Evolutionary conservation across 371 early-diverging fungal species (phyloP), one percentile per base, ranked within the genome.

Genomic region (Lichtheimia corymbifera): DNA sequence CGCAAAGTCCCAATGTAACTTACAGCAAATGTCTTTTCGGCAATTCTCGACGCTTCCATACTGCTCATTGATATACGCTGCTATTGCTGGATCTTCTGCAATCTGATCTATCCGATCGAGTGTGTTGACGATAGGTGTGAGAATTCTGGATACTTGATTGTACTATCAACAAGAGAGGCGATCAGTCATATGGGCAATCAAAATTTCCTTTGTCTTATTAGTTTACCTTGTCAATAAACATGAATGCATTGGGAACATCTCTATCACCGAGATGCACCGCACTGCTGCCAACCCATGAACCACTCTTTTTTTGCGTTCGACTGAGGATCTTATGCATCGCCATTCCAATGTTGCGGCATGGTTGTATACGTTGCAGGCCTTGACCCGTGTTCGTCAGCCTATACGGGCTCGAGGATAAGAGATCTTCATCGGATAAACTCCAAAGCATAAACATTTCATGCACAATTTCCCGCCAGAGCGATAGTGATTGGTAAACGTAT

Each of bases 381-480:
- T 98, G 98, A 5, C 98, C 98, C 2, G 98, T 98, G 68, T 98
- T 96, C 28, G 91, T 83, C 55, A 98, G 80, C 14, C 96, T 82
- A 80, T 98, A 98, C 12, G 82, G 64, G 67, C 87, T 91, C 25
- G 66, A 63, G n/a, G 80, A 76, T 42, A 96, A 75, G 74, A 98
- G 66, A 71, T 98, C 98, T 45, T 79, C 62, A 73, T 98, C 98
- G 2, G 98, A 88, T 50, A 94, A 69, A 56, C 76, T 82, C 98
- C 98, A 98, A 14, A 98, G 87, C 88, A 88, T 88, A 73, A 94
- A 98, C 96, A 97, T 96, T 63, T 97, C 96, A 74, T 98, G 89
- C 53, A 92, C 82, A 56, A 98, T 91, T 69, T 97, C 97, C 7
- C 95, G 85, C 97, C 98, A 98, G 50, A 98, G 77, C 6, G 88